phyloP scores from a whole-genome alignment of 768 basidiomycete genomes.

The Suillus weaverae region DNA sequence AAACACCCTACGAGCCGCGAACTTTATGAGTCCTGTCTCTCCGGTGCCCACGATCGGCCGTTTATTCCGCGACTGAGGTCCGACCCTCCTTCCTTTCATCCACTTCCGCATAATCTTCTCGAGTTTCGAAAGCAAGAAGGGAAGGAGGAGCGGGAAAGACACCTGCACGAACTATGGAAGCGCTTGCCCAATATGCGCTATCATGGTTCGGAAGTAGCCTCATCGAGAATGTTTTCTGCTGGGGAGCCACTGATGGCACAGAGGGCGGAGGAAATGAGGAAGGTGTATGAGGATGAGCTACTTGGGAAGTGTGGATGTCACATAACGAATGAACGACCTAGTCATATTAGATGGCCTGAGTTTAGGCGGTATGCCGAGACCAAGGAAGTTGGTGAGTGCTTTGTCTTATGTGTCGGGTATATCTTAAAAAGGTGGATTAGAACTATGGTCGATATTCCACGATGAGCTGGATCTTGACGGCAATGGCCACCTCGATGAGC shows the following conservation, averaged over 20 bases:
- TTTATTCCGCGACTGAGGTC: conserved; percentile 60
- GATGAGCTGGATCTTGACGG: conserved; percentile 88
- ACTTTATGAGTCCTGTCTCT: conserved; percentile 50
- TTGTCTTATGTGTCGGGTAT: conserved; percentile 15
- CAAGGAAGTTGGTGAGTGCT: conserved; percentile 74
- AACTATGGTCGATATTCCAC: conserved; percentile 91
- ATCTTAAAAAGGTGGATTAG: conserved; percentile 39
- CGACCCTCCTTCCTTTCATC: conserved; percentile 44
- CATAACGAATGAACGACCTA: conserved; percentile 39
- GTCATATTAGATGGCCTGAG: conserved; percentile 64
- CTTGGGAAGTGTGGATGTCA: conserved; percentile 52
- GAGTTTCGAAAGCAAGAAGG: conserved; percentile 71
- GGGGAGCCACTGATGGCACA: conserved; percentile 43
- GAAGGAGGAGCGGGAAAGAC: conserved; percentile 55
- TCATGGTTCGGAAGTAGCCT: conserved; percentile 26
- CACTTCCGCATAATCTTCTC: conserved; percentile 49
- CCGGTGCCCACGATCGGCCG: conserved; percentile 54
- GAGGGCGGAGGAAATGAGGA: conserved; percentile 60
- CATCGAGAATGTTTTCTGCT: conserved; percentile 14
- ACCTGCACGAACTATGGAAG: conserved; percentile 64
- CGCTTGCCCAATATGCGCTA: conserved; percentile 43
- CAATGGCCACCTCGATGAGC: conserved; percentile 76
- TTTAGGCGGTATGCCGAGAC: conserved; percentile 74
- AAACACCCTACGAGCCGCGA: conserved; percentile 45
- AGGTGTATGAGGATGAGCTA: conserved; percentile 78